Percentiles rank a stretch among this genome's conserved stretches.
Conservation (phyloP, 2,329 filamentous ascomycete species). For the Aspergillus hortae region DNA sequence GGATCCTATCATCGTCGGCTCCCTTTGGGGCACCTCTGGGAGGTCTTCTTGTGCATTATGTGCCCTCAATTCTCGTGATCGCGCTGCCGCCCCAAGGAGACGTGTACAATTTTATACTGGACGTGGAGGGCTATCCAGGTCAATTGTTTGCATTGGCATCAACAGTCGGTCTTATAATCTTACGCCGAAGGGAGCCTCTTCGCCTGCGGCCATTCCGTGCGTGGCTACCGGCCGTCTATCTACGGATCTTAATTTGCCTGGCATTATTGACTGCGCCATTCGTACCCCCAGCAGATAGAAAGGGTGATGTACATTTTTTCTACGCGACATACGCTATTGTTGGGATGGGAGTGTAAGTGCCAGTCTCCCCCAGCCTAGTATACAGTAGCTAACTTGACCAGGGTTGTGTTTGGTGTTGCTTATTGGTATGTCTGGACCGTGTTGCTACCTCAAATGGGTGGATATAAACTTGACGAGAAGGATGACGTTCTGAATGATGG, state of each 20-base stretch:
- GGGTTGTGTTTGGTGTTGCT: conserved; percentile 54
- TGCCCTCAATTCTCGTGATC: conserved; percentile 66
- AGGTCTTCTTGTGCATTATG: conserved; percentile 64
- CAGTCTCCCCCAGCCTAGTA: conserved; percentile 8
- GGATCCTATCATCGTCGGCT: conserved; percentile 58
- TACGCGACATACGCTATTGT: conserved; percentile 54
- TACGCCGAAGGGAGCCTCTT: conserved; percentile 59
- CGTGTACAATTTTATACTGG: conserved; percentile 69
- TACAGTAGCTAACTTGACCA: conserved; percentile 28
- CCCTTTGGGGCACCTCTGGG: conserved; percentile 67
- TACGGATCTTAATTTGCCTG: conserved; percentile 54
- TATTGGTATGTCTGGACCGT: conserved; percentile 70
- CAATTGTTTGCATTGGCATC: conserved; percentile 59
- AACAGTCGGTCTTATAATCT: conserved; percentile 56
- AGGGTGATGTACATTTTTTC: conserved; percentile 45
- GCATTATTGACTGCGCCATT: conserved; percentile 60
- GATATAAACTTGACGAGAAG: conserved; percentile 62
- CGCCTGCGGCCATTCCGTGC: conserved; percentile 63
- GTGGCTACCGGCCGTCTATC: conserved; percentile 57
- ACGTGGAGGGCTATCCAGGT: conserved; percentile 66
- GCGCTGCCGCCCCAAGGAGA: conserved; percentile 60
- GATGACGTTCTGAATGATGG: conserved; percentile 61
- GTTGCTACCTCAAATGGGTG: conserved; percentile 55
- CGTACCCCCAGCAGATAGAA: conserved; percentile 53
- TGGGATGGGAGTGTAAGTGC: conserved; percentile 43